These are phyloP conservation scores for Cryptosporidium ryanae DNA, from an alignment of 169 alveolate species.

Conservation along the genomic window DNA sequence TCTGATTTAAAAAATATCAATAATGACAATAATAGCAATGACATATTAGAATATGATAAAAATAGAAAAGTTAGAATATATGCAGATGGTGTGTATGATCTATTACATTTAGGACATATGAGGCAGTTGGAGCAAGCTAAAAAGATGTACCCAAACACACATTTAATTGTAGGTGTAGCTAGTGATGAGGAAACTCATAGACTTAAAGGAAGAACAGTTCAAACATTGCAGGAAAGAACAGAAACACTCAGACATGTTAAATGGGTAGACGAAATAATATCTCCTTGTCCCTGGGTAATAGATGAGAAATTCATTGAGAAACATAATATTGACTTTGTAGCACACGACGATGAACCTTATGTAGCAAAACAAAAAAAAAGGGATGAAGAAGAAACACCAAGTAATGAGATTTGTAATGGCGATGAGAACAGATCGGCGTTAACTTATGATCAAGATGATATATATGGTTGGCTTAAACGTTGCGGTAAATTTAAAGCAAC, in stretches of 20 bases:
- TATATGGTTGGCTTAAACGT: slow-evolving; percentile 91
- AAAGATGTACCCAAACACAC: slow-evolving; percentile 91
- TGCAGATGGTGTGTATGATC: slow-evolving; percentile 95
- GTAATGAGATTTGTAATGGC: slow-evolving; percentile 9
- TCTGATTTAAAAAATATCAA: slow-evolving; percentile 1
- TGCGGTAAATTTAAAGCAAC: slow-evolving; percentile 91
- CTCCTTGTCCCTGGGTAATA: slow-evolving; percentile 96
- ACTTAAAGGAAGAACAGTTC: slow-evolving; percentile 94
- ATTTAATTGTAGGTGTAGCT: slow-evolving; percentile 95
- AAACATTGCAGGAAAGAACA: slow-evolving; percentile 92
- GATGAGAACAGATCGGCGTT: slow-evolving; percentile 77
- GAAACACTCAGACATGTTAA: slow-evolving; percentile 93
- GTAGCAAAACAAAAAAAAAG: slow-evolving; percentile 82
- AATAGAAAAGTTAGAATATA: slow-evolving; percentile 83
- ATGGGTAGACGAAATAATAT: slow-evolving; percentile 97
- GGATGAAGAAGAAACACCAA: slow-evolving; percentile 54
- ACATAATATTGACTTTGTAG: slow-evolving; percentile 92
- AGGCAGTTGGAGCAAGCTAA: slow-evolving; percentile 96
- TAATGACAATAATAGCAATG: not conserved
- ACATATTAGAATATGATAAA: slow-evolving; percentile 77
- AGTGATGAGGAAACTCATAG: slow-evolving; percentile 94
- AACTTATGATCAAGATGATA: slow-evolving; percentile 84
- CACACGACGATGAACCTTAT: slow-evolving; percentile 95
- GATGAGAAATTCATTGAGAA: slow-evolving; percentile 90
- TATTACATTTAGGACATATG: slow-evolving; percentile 97